A percentile compares a stretch with the other conserved stretches of the same genome.
These are phyloP conservation scores for Suhomyces pyralidae DNA, from an alignment of 805 yeast species.

Conservation along the genomic window DNA sequence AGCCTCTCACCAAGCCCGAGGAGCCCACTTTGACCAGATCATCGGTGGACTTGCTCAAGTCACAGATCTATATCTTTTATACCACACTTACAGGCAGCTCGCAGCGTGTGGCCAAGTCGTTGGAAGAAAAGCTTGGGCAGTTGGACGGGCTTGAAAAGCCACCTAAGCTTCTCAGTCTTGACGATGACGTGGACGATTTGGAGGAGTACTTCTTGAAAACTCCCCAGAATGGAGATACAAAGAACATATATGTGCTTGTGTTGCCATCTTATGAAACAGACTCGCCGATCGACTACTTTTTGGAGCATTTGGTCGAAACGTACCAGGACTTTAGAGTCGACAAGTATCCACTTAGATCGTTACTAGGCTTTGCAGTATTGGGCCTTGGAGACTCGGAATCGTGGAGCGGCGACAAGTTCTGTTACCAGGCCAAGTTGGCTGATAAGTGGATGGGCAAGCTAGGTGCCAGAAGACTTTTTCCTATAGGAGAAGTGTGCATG, in stretches of 20 bases:
- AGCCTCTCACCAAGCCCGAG: conserved; percentile 19
- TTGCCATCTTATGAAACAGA: conserved; percentile 91
- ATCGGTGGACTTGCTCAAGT: conserved; percentile 41
- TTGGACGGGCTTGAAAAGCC: conserved; percentile 23
- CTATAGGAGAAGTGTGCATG: conserved; percentile 80
- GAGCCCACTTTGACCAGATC: conserved; percentile 39
- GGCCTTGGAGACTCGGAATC: conserved; percentile 88
- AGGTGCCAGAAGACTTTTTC: conserved; percentile 84
- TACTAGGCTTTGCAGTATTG: conserved; percentile 79
- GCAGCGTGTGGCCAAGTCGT: conserved; percentile 58
- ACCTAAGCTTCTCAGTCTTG: conserved; percentile 64
- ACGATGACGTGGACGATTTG: conserved; percentile 76
- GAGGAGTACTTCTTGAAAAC: conserved; percentile 75
- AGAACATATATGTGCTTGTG: conserved; percentile 64
- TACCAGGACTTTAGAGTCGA: conserved; percentile 83
- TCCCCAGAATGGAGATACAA: conserved; percentile 41
- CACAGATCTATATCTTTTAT: conserved; percentile 68
- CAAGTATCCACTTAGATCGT: conserved; percentile 64
- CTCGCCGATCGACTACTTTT: conserved; percentile 84
- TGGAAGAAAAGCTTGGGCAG: conserved; percentile 39
- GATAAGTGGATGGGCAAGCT: conserved; percentile 75
- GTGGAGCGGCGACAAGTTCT: conserved; percentile 72
- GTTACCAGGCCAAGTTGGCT: conserved; percentile 77
- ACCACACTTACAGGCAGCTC: conserved; percentile 86
- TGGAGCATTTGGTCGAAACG: conserved; percentile 77